Evolutionary conservation across 1,284 basidiomycete genomes (phyloP).

Genomic region (Testicularia cyperi): DNA sequence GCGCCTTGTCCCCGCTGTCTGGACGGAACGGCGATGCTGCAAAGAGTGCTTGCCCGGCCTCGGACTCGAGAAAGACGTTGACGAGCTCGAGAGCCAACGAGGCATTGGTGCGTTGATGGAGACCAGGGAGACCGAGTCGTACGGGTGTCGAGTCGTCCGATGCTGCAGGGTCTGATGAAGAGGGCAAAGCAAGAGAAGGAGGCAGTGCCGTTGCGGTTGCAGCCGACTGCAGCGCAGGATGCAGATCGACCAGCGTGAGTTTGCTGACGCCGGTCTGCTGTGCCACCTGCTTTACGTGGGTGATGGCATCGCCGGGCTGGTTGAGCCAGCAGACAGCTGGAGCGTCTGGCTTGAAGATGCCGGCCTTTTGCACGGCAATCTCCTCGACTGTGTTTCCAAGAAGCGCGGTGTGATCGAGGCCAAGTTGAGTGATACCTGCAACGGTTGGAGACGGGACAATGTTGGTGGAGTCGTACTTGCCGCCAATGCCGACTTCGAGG

Average conservation of each 20-base stretch:
- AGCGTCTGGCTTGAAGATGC: conserved; percentile 89
- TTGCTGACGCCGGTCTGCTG: conserved; percentile 64
- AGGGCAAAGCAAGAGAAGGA: too few relatives aligned
- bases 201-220: conserved; percentile 10
- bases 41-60: conserved; percentile 44
- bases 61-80: conserved; percentile 69
- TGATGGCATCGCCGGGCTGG: conserved; percentile 73
- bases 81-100: conserved; percentile 79
- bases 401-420: conserved; percentile 88
- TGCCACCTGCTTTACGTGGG: conserved; percentile 71
- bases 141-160: conserved; percentile 1
- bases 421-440: conserved; percentile 85
- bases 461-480: conserved; percentile 93
- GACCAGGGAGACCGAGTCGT: conserved; percentile 75
- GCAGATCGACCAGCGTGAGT: conserved; percentile 22
- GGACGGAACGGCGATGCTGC: conserved; percentile 9
- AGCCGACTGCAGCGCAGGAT: conserved; percentile 13
- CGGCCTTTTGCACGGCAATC: conserved; percentile 93
- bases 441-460: conserved; percentile 86
- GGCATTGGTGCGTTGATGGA: conserved; percentile 87
- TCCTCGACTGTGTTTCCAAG: conserved; percentile 85
- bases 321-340: conserved; percentile 84
- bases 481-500: conserved; percentile 95
- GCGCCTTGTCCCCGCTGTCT: too few relatives aligned
- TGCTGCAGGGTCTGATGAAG: too few relatives aligned